These are phyloP conservation scores for Fusarium papillatum DNA, from an alignment of 2,329 filamentous ascomycete genomes.

Conservation along the genomic window DNA sequence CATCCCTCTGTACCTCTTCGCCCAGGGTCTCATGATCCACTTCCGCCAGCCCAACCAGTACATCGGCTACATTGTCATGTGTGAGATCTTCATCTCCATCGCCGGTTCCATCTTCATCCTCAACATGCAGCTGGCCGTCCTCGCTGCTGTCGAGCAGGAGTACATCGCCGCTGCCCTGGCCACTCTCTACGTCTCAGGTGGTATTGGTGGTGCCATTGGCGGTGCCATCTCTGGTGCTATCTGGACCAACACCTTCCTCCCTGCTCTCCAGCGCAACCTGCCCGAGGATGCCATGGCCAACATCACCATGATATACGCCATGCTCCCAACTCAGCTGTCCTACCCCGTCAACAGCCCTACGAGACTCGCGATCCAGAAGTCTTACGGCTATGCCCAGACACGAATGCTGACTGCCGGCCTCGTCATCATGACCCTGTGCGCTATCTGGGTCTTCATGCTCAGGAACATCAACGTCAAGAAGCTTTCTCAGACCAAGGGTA, in stretches of 20 bases:
- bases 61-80: constrained; percentile 63
- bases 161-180: constrained; percentile 65
- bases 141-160: constrained; percentile 67
- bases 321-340: constrained; percentile 50
- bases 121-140: constrained; percentile 69
- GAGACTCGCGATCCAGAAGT: constrained; percentile 57
- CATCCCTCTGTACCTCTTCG: constrained; percentile 67
- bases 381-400: constrained; percentile 62
- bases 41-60: constrained; percentile 54
- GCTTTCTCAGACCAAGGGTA: constrained; percentile 48
- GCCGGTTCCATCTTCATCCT: constrained; percentile 67
- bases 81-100: constrained; percentile 67
- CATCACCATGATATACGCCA: constrained; percentile 58
- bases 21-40: constrained; percentile 56
- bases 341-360: constrained; percentile 57
- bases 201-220: constrained; percentile 60
- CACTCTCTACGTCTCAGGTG: constrained; percentile 58
- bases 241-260: constrained; percentile 57
- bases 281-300: constrained; percentile 50
- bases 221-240: constrained; percentile 57
- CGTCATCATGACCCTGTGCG: constrained; percentile 44
- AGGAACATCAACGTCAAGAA: constrained; percentile 48
- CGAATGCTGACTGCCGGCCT: constrained; percentile 54
- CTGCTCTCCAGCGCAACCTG: constrained; percentile 52
- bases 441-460: constrained; percentile 47